Percentiles rank a stretch among this genome's conserved stretches.
Conservation (phyloP, 495 filamentous ascomycete species). For the Penicillium arizonense region DNA sequence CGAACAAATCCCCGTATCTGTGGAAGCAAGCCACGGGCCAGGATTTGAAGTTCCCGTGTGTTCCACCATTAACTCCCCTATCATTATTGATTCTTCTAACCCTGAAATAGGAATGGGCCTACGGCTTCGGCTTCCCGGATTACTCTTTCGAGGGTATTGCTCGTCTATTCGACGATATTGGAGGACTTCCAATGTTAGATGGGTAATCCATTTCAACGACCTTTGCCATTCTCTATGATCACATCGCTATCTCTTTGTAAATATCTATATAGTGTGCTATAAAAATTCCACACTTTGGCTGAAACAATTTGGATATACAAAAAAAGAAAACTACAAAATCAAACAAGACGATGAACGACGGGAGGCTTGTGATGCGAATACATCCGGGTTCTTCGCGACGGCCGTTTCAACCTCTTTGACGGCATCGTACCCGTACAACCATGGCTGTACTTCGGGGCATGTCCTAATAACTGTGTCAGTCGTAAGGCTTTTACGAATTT, state of each 20-base stretch:
- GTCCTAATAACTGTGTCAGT: constrained; percentile 32
- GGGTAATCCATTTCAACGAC: constrained; percentile 6
- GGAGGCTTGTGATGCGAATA: constrained; percentile 15
- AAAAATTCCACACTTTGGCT: not conserved
- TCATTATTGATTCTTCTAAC: not conserved
- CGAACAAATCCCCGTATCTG: not conserved
- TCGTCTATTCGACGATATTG: constrained; percentile 38
- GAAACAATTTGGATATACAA: not conserved
- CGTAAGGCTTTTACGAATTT: too few relatives aligned
- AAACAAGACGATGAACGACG: constrained; percentile 2
- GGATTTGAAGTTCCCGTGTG: constrained; percentile 34
- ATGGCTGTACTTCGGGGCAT: constrained; percentile 57
- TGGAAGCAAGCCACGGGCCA: constrained; percentile 12
- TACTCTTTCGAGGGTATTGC: constrained; percentile 43
- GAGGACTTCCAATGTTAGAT: constrained; percentile 34
- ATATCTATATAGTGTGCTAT: not conserved
- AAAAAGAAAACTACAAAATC: constrained; percentile 1
- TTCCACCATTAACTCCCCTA: not conserved
- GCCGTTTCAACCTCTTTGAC: constrained; percentile 54
- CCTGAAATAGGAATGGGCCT: constrained; percentile 33
- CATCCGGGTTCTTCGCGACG: constrained; percentile 32
- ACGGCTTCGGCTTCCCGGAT: constrained; percentile 41
- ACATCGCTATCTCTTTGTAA: not conserved
- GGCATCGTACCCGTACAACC: constrained; percentile 63
- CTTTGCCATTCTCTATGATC: not conserved